These are phyloP conservation scores for Cornus controversa DNA, from an alignment of 148 eudicot species.

Conservation along the genomic window DNA sequence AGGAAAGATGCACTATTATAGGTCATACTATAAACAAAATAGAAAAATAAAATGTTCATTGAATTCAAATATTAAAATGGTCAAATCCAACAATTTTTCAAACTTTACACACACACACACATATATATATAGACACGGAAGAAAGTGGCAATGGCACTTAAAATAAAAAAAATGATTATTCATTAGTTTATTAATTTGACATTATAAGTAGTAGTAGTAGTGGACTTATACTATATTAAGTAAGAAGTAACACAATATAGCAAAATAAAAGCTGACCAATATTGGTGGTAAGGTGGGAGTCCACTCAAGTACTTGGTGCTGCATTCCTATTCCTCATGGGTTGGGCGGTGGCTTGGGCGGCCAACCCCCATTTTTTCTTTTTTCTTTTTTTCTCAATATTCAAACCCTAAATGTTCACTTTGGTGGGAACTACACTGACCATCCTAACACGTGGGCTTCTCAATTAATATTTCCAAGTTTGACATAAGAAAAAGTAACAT, in stretches of 20 bases:
- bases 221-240: not conserved
- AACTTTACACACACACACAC: no score
- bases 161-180: not conserved
- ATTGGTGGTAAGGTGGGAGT: constrained; percentile 55
- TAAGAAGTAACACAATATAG: constrained; percentile 15
- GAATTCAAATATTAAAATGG: no score
- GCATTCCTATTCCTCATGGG: constrained; percentile 4
- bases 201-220: no score
- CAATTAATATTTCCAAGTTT: not conserved
- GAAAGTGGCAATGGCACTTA: no score
- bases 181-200: not conserved
- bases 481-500: not conserved
- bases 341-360: constrained; percentile 32
- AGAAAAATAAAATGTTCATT: no score
- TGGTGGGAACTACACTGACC: constrained; percentile 16
- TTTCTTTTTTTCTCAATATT: not conserved
- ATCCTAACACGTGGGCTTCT: constrained; percentile 38
- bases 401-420: constrained; percentile 14
- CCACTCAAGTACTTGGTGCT: constrained; percentile 39
- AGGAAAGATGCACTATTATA: no score
- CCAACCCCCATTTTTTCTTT: constrained; percentile 7
- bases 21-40: no score
- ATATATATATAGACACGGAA: no score
- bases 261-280: constrained; percentile 32
- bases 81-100: no score